Conservation (phyloP, 805 yeast genomes). For the Hanseniaspora vineae region DNA sequence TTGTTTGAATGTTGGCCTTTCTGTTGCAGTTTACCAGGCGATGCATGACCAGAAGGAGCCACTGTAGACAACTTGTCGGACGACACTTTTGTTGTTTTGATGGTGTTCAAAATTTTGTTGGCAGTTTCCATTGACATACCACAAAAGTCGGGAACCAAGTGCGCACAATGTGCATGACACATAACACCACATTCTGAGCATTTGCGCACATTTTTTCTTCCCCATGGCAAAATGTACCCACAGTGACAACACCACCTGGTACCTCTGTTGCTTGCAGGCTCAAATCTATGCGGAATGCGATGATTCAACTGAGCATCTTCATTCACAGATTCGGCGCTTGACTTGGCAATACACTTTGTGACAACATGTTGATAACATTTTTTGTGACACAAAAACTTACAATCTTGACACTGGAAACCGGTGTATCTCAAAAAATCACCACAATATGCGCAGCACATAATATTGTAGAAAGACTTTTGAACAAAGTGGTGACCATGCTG, state of each 20-base stretch:
- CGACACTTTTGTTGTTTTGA: slow-evolving; percentile 46
- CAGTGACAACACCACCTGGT: slow-evolving; percentile 99
- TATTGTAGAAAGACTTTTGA: slow-evolving; percentile 86
- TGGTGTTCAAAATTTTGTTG: slow-evolving; percentile 72
- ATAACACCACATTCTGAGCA: slow-evolving; percentile 90
- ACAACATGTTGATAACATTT: slow-evolving; percentile 72
- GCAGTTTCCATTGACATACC: slow-evolving; percentile 98
- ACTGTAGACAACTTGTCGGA: slow-evolving; percentile 9
- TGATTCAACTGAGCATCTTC: slow-evolving; percentile 82
- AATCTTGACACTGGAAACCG: slow-evolving; percentile 80
- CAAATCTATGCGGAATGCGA: slow-evolving; percentile 93
- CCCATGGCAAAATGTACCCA: slow-evolving; percentile 93
- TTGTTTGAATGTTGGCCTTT: neutral
- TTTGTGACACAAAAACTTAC: slow-evolving; percentile 68
- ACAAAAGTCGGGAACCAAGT: slow-evolving; percentile 94
- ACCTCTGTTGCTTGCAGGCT: slow-evolving; percentile 81
- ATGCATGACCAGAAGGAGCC: slow-evolving; percentile 8
- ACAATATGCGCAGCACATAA: slow-evolving; percentile 96
- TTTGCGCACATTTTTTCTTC: slow-evolving; percentile 81
- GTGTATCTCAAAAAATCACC: slow-evolving; percentile 85
- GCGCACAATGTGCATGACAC: slow-evolving; percentile 89
- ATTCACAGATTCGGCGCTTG: slow-evolving; percentile 53
- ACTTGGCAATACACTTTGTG: slow-evolving; percentile 70
- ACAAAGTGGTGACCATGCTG: slow-evolving; percentile 96
- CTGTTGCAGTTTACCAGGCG: slow-evolving; percentile 6